A percentile compares a stretch with the other conserved stretches of the same genome.
phyloP scores from a whole-genome alignment of 2,329 filamentous ascomycete genomes.

The Massarina eburnea region DNA sequence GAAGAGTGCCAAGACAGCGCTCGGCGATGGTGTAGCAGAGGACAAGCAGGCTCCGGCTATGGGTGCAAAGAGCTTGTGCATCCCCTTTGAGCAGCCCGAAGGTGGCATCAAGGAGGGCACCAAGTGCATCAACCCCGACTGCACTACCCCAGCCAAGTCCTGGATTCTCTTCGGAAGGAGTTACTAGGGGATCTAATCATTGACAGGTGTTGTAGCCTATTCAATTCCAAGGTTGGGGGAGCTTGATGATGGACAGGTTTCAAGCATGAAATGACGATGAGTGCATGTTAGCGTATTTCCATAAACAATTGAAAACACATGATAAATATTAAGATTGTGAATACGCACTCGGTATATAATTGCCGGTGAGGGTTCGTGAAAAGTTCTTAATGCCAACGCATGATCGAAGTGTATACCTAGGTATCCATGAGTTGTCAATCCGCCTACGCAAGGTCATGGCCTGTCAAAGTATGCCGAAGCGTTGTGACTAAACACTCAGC shows the following conservation, averaged over 20 bases:
- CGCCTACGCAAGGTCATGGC: no score
- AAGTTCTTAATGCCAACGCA: no score
- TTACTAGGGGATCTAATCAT: no score
- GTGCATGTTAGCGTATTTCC: not conserved
- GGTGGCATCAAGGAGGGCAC: constrained; percentile 78
- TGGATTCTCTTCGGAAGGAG: constrained; percentile 87
- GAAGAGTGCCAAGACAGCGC: constrained; percentile 74
- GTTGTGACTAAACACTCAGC: no score
- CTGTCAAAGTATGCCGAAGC: no score
- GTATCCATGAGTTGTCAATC: no score
- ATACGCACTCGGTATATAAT: not conserved
- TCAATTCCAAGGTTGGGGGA: not conserved
- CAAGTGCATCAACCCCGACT: constrained; percentile 90
- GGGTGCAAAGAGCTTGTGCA: constrained; percentile 76
- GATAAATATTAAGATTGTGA: not conserved
- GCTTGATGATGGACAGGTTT: not conserved
- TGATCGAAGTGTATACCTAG: no score
- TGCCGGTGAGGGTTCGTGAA: no score
- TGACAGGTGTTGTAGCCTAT: not conserved
- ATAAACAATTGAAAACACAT: not conserved
- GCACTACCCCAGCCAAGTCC: constrained; percentile 71
- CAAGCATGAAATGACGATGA: not conserved
- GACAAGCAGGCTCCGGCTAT: constrained; percentile 74
- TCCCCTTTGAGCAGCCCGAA: constrained; percentile 83
- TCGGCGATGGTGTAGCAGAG: constrained; percentile 68